Conservation (phyloP, 148 eudicot species). For the Bassia scoparia region DNA sequence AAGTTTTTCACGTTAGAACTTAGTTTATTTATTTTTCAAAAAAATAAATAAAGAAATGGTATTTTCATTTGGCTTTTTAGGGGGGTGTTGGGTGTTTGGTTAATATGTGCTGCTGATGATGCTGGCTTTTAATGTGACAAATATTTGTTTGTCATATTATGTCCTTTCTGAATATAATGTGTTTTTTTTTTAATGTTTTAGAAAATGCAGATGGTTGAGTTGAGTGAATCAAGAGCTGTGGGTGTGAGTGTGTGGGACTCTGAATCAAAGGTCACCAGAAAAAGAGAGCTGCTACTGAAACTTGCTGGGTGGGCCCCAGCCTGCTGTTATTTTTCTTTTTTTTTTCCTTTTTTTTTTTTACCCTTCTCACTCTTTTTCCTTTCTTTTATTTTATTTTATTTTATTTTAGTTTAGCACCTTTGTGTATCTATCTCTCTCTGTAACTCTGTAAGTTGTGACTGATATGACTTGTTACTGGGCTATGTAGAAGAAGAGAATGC, state of each 20-base stretch:
- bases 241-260: conserved; percentile 30
- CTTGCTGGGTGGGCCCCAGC: conserved; percentile 33
- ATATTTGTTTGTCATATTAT: conserved; percentile 27
- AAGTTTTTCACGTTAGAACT: not conserved
- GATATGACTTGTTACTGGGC: conserved; percentile 21
- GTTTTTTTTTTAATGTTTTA: not conserved
- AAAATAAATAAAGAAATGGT: too few species aligned
- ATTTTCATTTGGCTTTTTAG: not conserved
- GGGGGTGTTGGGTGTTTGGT: not conserved
- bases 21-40: not conserved
- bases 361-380: not conserved
- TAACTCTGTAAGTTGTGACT: conserved; percentile 11
- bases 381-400: not conserved
- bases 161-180: not conserved
- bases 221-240: conserved; percentile 34
- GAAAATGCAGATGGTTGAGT: conserved; percentile 50
- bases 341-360: conserved; percentile 1
- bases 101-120: not conserved
- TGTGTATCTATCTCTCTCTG: conserved; percentile 7
- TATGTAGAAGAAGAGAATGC: not conserved
- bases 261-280: conserved; percentile 39
- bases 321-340: not conserved
- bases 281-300: conserved; percentile 25
- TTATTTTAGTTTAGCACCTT: not conserved
- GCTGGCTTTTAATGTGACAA: conserved; percentile 35